Conservation (phyloP, 371 early-diverging fungal species). For the Mortierella sp. region DNA sequence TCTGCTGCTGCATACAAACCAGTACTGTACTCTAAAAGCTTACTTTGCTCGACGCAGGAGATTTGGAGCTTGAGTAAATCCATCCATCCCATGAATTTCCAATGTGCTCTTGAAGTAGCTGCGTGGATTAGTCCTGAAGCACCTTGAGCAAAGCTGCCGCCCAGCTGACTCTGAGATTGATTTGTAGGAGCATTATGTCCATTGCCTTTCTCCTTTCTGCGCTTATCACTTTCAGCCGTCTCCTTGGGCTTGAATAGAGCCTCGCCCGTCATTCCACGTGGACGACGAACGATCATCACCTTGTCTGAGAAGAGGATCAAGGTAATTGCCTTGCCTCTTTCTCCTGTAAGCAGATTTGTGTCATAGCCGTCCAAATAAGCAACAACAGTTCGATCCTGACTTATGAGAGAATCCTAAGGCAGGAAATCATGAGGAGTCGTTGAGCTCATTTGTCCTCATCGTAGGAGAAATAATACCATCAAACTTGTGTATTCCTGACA, state of each 20-base stretch:
- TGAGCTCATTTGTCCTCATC: neutral
- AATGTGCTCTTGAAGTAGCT: slow-evolving; percentile 3
- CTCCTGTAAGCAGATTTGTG: slow-evolving; percentile 39
- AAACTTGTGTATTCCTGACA: neutral
- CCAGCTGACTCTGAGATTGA: neutral
- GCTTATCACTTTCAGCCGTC: slow-evolving; percentile 16
- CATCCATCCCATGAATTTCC: slow-evolving; percentile 52
- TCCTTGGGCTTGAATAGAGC: slow-evolving; percentile 25
- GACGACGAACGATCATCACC: slow-evolving; percentile 43
- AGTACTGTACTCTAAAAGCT: neutral
- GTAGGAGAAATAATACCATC: neutral
- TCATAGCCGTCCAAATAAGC: slow-evolving; percentile 39
- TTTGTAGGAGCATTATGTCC: neutral
- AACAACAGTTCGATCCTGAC: slow-evolving; percentile 23
- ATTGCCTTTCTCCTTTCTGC: slow-evolving; percentile 12
- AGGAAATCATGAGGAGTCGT: neutral
- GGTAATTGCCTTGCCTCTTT: slow-evolving; percentile 30
- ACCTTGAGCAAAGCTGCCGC: no score
- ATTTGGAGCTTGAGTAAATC: slow-evolving; percentile 32
- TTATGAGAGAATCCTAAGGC: slow-evolving; percentile 24
- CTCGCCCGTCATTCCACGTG: slow-evolving; percentile 24
- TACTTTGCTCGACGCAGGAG: slow-evolving; percentile 40
- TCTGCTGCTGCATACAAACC: neutral
- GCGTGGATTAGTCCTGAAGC: no score
- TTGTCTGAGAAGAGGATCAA: slow-evolving; percentile 45